A percentile compares a stretch with the other conserved stretches of the same genome.
Conservation (phyloP, 2,329 filamentous ascomycete genomes). For the Uncinocarpus reesii region DNA sequence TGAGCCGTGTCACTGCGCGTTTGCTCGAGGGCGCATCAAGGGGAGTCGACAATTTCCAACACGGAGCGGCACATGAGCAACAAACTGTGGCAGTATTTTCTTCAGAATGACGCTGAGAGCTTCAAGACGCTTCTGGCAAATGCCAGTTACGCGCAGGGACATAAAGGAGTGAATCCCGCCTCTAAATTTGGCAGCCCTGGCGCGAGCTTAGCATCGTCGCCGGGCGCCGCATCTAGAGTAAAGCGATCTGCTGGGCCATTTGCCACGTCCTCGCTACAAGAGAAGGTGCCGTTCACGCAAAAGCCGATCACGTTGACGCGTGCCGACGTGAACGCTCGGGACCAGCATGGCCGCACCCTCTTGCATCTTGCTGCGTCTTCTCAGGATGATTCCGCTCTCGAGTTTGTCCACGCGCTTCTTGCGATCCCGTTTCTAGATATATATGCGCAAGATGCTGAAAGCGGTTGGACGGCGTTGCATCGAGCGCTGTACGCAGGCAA, state of each 20-base stretch:
- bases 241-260: conserved; percentile 36
- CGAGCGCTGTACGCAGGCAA: conserved; percentile 85
- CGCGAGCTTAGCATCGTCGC: conserved; percentile 24
- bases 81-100: conserved; percentile 90
- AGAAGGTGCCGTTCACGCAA: conserved; percentile 20
- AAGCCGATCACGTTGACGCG: conserved; percentile 37
- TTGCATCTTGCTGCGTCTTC: conserved; percentile 77
- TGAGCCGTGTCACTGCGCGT: conserved; percentile 12
- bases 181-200: conserved; percentile 23
- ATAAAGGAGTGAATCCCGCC: conserved; percentile 20
- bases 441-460: conserved; percentile 78
- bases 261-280: conserved; percentile 42
- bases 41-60: conserved; percentile 3
- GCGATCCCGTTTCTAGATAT: conserved; percentile 76
- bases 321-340: conserved; percentile 73
- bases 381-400: conserved; percentile 54
- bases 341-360: conserved; percentile 69
- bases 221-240: conserved; percentile 36
- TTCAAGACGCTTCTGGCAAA: conserved; percentile 82
- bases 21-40: conserved; percentile 6
- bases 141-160: conserved; percentile 45
- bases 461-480: conserved; percentile 91
- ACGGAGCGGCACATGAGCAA: conserved; percentile 69
- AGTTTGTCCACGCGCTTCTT: conserved; percentile 68
- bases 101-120: conserved; percentile 93